Base-by-base conservation (phyloP, 2,329 filamentous ascomycete genomes). In the Nemania diffusa region DNA sequence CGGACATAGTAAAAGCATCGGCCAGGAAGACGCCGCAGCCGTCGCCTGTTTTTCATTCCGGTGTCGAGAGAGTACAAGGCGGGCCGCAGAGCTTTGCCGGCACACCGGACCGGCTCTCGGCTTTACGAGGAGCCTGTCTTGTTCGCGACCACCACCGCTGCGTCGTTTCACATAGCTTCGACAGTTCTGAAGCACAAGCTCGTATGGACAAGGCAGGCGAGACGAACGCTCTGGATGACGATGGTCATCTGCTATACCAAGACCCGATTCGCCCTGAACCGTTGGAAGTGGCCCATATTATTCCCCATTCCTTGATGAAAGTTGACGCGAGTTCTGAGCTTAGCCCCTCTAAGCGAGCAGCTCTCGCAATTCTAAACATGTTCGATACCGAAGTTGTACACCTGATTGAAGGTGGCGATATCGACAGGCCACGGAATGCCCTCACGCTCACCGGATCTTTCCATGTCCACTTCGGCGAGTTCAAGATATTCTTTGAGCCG, bases 361-460 rank as follows among this genome's bases (percentile, higher is more conserved):
- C 78, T 1, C 71, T 82, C 15, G 72, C 73, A 29, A 77, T 83
- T 50, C 75, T 82, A 4, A 80, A 81, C 40, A 82, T 83, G 79
- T 81, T 83, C 63, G 79, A 82, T 67, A 68, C 62, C 44, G 77
- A 75, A 32, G 73, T 78, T 27, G 72, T 72, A 7, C 69, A 77
- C 71, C 57, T 81, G 0, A 81, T 82, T 55, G 74, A 81, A 63
- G 79, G 79, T 56, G 59, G 64, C 29, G 74, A 81, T n/a, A 81
- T 83, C 62, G 79, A 83, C 69, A 74, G 77, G 58, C 78, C 79
- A 40, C 71, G 71, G 7, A 66, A 66, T 13, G 58, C 58, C 20
- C 64, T 62, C 11, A 66, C 55, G 82, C 72, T 81, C 37, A 74
- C 73, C 9, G 58, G 50, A 37, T 22, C 51, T 6, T 32, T 76